phyloP scores from a whole-genome alignment of 495 filamentous ascomycete species.

The Annulohypoxylon moriforme region DNA sequence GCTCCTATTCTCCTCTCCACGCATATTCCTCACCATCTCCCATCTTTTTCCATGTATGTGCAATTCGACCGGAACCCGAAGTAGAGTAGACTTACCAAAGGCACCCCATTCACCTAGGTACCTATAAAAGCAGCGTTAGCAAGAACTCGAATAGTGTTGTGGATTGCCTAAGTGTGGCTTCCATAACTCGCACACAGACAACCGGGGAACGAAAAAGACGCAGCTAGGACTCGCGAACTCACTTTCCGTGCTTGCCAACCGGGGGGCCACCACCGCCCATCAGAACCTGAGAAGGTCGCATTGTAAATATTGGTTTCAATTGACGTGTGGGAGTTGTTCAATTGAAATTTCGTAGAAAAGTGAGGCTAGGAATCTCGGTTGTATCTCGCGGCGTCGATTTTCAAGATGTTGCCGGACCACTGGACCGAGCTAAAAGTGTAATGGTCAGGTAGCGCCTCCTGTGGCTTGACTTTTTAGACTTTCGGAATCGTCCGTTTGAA shows the following conservation, averaged over 20 bases:
- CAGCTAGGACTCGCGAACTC: constrained; percentile 58
- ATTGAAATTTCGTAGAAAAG: constrained; percentile 36
- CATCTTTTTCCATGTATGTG: neutral
- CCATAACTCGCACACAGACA: constrained; percentile 1
- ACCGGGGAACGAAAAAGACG: constrained; percentile 40
- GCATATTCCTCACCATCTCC: neutral
- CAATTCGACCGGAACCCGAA: neutral
- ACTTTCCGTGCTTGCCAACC: constrained; percentile 76
- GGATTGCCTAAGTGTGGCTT: neutral
- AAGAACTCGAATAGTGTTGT: neutral
- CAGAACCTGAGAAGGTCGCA: constrained; percentile 68
- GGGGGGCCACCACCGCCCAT: constrained; percentile 64
- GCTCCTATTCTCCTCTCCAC: neutral
- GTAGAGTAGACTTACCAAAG: constrained; percentile 73
- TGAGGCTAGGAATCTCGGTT: constrained; percentile 48
- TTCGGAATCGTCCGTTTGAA: neutral
- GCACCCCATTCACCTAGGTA: constrained; percentile 88
- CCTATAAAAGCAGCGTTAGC: constrained; percentile 65
- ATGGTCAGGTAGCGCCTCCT: constrained; percentile 18
- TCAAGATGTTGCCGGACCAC: constrained; percentile 34
- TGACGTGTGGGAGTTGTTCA: constrained; percentile 46
- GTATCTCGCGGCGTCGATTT: constrained; percentile 47
- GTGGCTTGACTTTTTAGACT: constrained; percentile 29
- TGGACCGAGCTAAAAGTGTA: constrained; percentile 10
- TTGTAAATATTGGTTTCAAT: constrained; percentile 59